Percentiles rank a stretch among this genome's conserved stretches.
Conservation (phyloP, 805 yeast genomes). For the Cyberlindnera mrakii region DNA sequence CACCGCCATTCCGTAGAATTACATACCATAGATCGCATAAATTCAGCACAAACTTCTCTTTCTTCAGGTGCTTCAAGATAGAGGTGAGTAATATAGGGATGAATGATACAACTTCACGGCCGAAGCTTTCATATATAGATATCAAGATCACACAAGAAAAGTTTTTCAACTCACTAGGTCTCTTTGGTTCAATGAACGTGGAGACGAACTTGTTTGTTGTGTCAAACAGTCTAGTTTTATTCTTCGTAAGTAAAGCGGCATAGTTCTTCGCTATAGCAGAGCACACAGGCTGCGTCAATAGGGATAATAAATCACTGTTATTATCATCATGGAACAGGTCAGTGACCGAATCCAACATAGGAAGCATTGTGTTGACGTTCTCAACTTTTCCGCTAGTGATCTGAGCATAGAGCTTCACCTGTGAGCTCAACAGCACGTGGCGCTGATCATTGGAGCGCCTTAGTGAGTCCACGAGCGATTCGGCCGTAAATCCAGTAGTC, state of each 20-base stretch:
- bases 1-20: constrained; percentile 20
- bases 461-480: background rate
- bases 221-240: constrained; percentile 23
- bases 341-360: constrained; percentile 13
- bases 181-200: constrained; percentile 21
- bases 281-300: constrained; percentile 15
- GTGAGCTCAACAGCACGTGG: constrained; percentile 7
- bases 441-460: constrained; percentile 1
- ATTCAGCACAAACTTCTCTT: constrained; percentile 20
- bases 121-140: constrained; percentile 28
- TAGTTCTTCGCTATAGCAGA: constrained; percentile 20
- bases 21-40: constrained; percentile 16
- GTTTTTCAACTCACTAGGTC: constrained; percentile 24
- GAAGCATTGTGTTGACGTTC: background rate
- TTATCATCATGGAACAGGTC: constrained; percentile 19
- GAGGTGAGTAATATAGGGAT: constrained; percentile 26
- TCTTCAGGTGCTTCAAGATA: constrained; percentile 29
- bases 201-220: constrained; percentile 25
- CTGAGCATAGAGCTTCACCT: constrained; percentile 7
- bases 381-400: background rate
- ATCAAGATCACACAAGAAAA: constrained; percentile 24
- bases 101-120: constrained; percentile 28
- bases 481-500: background rate
- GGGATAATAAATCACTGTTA: constrained; percentile 8
- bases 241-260: constrained; percentile 12